phyloP scores from a whole-genome alignment of 2,329 filamentous ascomycete genomes.

The Ophiostoma perfectum region DNA sequence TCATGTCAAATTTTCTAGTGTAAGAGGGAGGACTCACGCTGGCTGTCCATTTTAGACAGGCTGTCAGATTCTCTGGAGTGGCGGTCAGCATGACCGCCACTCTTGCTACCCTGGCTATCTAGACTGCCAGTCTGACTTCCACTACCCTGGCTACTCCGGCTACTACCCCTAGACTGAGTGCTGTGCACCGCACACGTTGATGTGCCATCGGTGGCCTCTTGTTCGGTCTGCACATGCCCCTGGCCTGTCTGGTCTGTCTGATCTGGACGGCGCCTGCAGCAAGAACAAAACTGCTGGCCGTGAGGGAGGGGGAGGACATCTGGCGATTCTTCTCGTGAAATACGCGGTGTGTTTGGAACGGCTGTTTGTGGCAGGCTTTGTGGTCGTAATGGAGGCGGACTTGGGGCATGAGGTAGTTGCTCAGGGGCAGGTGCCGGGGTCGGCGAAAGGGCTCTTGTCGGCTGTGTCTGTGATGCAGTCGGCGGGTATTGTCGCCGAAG shows the following conservation, averaged over 20 bases:
- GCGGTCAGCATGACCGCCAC: neutral
- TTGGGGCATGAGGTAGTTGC: neutral
- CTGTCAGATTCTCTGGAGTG: neutral
- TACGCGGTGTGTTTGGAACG: neutral
- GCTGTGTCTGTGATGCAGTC: neutral
- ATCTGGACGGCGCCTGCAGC: neutral
- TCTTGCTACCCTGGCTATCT: neutral
- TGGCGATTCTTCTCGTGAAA: neutral
- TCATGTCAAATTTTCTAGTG: neutral
- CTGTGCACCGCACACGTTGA: neutral
- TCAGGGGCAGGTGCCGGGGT: neutral
- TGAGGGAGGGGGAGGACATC: neutral
- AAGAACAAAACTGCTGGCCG: neutral
- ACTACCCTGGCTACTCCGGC: neutral
- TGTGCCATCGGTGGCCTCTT: neutral
- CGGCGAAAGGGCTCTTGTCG: neutral
- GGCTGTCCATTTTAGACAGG: slow-evolving; percentile 17
- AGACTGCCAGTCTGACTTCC: too few species aligned
- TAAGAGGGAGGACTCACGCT: slow-evolving; percentile 12
- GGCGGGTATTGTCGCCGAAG: neutral
- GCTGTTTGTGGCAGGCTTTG: neutral
- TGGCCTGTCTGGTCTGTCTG: neutral
- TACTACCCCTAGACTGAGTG: neutral
- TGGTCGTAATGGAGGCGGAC: neutral
- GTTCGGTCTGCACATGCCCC: neutral